These are phyloP conservation scores for Alternaria metachromatica DNA, from an alignment of 2,329 filamentous ascomycete genomes.

Conservation along the genomic window DNA sequence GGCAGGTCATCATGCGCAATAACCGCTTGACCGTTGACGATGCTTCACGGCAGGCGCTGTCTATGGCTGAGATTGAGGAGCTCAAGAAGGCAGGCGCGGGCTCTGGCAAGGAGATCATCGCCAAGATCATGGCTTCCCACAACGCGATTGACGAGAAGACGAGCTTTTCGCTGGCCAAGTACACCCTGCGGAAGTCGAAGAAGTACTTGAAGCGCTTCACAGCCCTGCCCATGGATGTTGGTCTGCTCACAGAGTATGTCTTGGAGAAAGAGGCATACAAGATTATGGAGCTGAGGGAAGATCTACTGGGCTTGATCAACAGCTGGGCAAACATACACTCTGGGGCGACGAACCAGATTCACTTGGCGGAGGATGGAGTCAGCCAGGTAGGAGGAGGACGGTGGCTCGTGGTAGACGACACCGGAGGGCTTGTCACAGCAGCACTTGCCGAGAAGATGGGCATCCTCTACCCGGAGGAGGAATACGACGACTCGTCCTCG, in stretches of 20 bases:
- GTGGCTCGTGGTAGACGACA: constrained; percentile 88
- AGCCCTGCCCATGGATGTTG: constrained; percentile 81
- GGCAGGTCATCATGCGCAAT: constrained; percentile 62
- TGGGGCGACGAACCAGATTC: constrained; percentile 52
- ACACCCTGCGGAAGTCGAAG: constrained; percentile 89
- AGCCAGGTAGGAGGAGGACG: constrained; percentile 60
- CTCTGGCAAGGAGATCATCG: constrained; percentile 86
- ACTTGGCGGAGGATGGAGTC: constrained; percentile 39
- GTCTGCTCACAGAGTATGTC: constrained; percentile 76
- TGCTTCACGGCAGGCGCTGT: constrained; percentile 74
- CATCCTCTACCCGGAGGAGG: constrained; percentile 66
- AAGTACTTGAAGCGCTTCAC: constrained; percentile 93
- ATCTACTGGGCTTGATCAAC: constrained; percentile 79
- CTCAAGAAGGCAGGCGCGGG: constrained; percentile 75
- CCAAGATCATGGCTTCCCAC: constrained; percentile 90
- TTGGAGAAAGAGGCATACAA: constrained; percentile 81
- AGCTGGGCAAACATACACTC: constrained; percentile 93
- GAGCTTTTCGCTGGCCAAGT: constrained; percentile 90
- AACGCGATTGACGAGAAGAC: constrained; percentile 93
- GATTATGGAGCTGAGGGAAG: constrained; percentile 85
- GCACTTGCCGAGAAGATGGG: constrained; percentile 90
- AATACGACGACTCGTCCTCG: constrained; percentile 35
- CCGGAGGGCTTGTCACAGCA: constrained; percentile 80
- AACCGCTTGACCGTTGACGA: constrained; percentile 70
- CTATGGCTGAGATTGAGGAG: constrained; percentile 73